Conservation (phyloP, 768 basidiomycete genomes). For the Russula abietina region DNA sequence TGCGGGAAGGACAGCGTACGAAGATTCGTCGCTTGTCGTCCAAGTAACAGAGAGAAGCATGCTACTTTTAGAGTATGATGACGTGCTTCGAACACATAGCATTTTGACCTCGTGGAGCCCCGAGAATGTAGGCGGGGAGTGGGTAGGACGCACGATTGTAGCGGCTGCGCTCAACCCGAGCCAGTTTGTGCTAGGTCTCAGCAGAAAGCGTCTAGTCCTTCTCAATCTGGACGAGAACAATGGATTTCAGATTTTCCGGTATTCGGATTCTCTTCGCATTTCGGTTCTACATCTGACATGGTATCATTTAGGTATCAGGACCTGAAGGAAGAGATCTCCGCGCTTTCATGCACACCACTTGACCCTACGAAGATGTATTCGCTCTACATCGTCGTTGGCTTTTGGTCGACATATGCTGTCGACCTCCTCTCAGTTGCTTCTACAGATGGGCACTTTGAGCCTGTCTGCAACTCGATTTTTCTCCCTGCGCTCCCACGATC, state of each 20-base stretch:
- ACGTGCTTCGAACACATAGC: slow-evolving; percentile 37
- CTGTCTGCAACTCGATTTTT: slow-evolving; percentile 34
- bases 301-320: slow-evolving; percentile 14
- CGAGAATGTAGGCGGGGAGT: slow-evolving; percentile 26
- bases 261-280: slow-evolving; percentile 16
- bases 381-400: slow-evolving; percentile 53
- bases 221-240: slow-evolving; percentile 44
- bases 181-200: slow-evolving; percentile 59
- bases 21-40: slow-evolving; percentile 51
- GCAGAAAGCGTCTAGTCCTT: slow-evolving; percentile 45
- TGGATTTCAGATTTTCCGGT: slow-evolving; percentile 34
- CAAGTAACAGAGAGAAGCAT: slow-evolving; percentile 65
- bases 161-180: slow-evolving; percentile 64
- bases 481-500: slow-evolving; percentile 44
- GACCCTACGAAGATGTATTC: slow-evolving; percentile 45
- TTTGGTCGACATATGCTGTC: slow-evolving; percentile 67
- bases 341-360: slow-evolving; percentile 57
- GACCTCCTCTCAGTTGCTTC: slow-evolving; percentile 45
- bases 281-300: background rate
- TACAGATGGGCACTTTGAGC: slow-evolving; percentile 24
- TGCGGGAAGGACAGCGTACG: slow-evolving; percentile 30
- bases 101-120: slow-evolving; percentile 39
- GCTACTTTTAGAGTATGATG: slow-evolving; percentile 51
- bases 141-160: slow-evolving; percentile 45
- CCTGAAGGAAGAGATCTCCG: slow-evolving; percentile 51